phyloP scores from a whole-genome alignment of 108 stramenopile species.

The Cyclotella cryptica region DNA sequence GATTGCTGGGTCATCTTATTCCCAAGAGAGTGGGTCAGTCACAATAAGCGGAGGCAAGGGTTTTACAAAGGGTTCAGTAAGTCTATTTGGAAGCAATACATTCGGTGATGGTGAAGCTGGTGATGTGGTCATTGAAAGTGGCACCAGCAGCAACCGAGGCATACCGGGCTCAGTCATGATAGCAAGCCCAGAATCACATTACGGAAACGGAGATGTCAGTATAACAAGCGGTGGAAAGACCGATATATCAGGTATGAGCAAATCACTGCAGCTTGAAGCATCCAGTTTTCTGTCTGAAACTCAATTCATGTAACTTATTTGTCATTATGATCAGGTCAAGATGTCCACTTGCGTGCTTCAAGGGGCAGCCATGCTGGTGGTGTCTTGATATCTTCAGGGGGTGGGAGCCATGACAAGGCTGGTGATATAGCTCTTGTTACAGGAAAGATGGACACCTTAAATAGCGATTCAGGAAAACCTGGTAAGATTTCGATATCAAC shows the following conservation, averaged over 20 bases:
- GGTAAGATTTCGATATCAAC: conserved; percentile 9
- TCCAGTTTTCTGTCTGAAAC: too few relatives aligned
- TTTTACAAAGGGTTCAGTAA: conserved; percentile 14
- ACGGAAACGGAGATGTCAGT: conserved; percentile 8
- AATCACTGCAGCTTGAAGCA: background rate
- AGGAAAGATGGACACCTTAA: conserved; percentile 7
- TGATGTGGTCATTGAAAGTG: conserved; percentile 26
- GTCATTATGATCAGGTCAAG: conserved; percentile 3
- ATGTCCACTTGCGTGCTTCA: background rate
- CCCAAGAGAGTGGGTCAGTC: conserved; percentile 8
- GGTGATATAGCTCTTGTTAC: conserved; percentile 34
- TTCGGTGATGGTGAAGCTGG: conserved; percentile 26
- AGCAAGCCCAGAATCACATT: conserved; percentile 14
- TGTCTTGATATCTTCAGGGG: conserved; percentile 26
- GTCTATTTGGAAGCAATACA: background rate
- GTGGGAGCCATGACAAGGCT: conserved; percentile 8
- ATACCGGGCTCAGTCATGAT: conserved; percentile 17
- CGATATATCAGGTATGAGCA: background rate
- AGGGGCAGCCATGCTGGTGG: conserved; percentile 12
- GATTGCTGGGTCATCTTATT: conserved; percentile 19
- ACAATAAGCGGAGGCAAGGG: conserved; percentile 11
- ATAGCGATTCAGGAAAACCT: conserved; percentile 1
- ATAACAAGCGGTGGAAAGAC: conserved; percentile 17
- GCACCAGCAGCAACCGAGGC: background rate
- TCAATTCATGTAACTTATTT: background rate